These are phyloP conservation scores for Pleurotus platypus DNA, from an alignment of 768 basidiomycete genomes.

Conservation along the genomic window DNA sequence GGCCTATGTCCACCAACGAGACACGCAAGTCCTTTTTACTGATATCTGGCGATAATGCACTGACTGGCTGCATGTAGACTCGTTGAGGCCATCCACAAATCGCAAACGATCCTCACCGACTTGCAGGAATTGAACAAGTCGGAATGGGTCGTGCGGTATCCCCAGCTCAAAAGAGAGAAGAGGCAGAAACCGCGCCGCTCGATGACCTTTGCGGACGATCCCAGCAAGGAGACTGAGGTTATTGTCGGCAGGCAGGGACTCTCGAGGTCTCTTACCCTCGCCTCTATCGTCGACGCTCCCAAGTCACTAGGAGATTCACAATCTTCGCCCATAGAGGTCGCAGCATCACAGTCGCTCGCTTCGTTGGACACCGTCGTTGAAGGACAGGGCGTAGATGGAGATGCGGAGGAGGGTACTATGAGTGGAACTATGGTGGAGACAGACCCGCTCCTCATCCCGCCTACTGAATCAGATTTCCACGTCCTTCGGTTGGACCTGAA, in stretches of 20 bases:
- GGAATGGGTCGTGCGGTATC: constrained; percentile 89
- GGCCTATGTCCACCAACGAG: constrained; percentile 70
- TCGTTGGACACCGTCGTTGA: constrained; percentile 16
- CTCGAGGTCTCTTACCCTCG: constrained; percentile 57
- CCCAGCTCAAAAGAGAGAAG: constrained; percentile 40
- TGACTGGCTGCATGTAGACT: constrained; percentile 41
- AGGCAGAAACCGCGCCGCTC: constrained; percentile 49
- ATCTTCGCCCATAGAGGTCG: constrained; percentile 2
- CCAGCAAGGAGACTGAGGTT: constrained; percentile 62
- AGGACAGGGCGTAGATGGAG: constrained; percentile 25
- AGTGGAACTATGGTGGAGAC: background rate
- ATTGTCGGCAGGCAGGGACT: constrained; percentile 49
- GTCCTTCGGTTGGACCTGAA: constrained; percentile 92
- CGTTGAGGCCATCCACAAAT: constrained; percentile 70
- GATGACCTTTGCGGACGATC: constrained; percentile 85
- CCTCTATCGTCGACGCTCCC: constrained; percentile 44
- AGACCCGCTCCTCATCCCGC: constrained; percentile 30
- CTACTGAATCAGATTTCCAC: constrained; percentile 59
- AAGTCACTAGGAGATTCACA: constrained; percentile 23
- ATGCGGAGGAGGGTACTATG: constrained; percentile 14
- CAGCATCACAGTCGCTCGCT: background rate
- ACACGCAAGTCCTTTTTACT: constrained; percentile 50
- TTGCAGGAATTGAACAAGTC: constrained; percentile 79
- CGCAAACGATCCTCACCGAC: constrained; percentile 64
- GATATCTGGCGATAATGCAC: background rate